Percentiles rank a stretch among this genome's conserved stretches.
Conservation (phyloP, 176 grass and related monocot species). For the Musa itinerans region DNA sequence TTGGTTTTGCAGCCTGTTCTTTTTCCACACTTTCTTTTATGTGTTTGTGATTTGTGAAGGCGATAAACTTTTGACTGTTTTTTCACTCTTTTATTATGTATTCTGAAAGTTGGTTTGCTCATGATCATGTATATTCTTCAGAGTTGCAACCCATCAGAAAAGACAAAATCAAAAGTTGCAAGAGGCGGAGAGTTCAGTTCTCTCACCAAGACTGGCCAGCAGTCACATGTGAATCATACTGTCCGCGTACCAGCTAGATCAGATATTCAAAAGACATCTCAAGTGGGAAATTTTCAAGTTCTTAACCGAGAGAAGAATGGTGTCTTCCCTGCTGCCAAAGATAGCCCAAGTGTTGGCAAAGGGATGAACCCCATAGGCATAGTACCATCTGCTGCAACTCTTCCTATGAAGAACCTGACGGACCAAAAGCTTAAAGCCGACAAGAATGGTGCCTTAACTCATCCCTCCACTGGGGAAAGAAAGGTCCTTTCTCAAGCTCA, state of each 20-base stretch:
- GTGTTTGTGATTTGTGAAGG: no score
- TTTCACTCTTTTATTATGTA: background rate
- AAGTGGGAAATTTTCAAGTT: constrained; percentile 37
- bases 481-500: constrained; percentile 30
- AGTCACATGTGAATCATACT: constrained; percentile 17
- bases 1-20: no score
- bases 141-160: constrained; percentile 31
- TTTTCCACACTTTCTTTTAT: no score
- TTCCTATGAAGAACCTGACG: constrained; percentile 23
- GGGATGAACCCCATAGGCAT: background rate
- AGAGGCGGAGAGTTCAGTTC: constrained; percentile 14
- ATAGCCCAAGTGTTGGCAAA: constrained; percentile 20
- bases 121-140: constrained; percentile 2
- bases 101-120: background rate
- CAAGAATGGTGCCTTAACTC: background rate
- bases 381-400: constrained; percentile 7
- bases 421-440: constrained; percentile 15
- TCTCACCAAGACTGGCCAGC: constrained; percentile 17
- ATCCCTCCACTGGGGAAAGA: constrained; percentile 13
- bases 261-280: constrained; percentile 28
- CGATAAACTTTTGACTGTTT: background rate
- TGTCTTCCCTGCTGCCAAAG: constrained; percentile 13
- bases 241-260: constrained; percentile 16
- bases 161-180: constrained; percentile 29
- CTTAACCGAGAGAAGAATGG: constrained; percentile 42